Percentiles rank a stretch among this genome's conserved stretches.
phyloP scores from a whole-genome alignment of 345 rosid genomes.

The Viola odorata region DNA sequence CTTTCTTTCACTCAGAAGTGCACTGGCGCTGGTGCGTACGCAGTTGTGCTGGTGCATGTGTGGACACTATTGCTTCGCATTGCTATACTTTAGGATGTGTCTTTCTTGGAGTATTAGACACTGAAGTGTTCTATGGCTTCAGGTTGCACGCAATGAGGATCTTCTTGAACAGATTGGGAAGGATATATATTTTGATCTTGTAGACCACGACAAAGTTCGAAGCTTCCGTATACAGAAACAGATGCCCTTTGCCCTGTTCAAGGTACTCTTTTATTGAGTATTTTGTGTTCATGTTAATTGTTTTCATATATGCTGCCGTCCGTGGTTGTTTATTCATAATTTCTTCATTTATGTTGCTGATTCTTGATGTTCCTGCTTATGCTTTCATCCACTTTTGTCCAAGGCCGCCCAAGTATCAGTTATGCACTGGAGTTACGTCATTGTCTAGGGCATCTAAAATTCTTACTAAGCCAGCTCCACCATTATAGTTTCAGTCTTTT shows the following conservation, averaged over 20 bases:
- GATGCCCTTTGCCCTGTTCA: constrained; percentile 65
- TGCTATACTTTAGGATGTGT: background rate
- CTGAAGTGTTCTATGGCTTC: constrained; percentile 5
- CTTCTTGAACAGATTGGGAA: constrained; percentile 56
- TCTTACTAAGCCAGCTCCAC: background rate
- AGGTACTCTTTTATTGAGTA: constrained; percentile 36
- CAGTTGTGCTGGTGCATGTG: background rate
- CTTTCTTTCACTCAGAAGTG: background rate
- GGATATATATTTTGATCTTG: constrained; percentile 19
- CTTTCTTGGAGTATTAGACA: background rate
- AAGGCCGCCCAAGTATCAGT: background rate
- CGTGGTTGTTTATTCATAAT: too few species aligned
- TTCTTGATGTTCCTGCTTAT: background rate
- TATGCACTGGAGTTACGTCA: background rate
- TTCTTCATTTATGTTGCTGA: too few species aligned
- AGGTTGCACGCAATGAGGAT: constrained; percentile 43
- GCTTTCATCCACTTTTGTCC: background rate
- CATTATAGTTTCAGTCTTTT: too few species aligned
- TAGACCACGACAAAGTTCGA: constrained; percentile 81
- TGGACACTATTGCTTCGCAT: background rate
- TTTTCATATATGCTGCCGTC: too few species aligned
- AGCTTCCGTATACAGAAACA: constrained; percentile 90
- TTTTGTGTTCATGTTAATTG: background rate
- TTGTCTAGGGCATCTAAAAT: background rate
- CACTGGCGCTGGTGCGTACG: background rate